These are phyloP conservation scores for Fusarium sp. DNA, from an alignment of 2,329 filamentous ascomycete genomes.

Conservation along the genomic window DNA sequence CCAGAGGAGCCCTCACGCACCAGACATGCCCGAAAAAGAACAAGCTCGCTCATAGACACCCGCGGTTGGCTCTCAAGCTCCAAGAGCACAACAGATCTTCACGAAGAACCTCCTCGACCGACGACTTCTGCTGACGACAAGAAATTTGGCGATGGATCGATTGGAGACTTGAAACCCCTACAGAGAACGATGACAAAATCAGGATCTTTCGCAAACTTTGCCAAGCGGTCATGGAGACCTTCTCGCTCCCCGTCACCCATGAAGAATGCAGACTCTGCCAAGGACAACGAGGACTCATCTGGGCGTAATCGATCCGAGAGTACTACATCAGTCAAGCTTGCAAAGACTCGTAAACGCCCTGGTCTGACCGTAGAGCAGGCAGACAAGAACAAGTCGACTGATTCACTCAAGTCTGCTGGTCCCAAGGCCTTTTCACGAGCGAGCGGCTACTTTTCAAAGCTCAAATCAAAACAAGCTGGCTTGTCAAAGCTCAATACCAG, in stretches of 20 bases:
- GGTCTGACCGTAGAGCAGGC: slow-evolving; percentile 44
- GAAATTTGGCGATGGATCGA: slow-evolving; percentile 30
- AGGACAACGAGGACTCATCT: slow-evolving; percentile 34
- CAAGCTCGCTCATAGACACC: slow-evolving; percentile 59
- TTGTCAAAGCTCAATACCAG: slow-evolving; percentile 53
- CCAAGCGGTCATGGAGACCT: slow-evolving; percentile 63
- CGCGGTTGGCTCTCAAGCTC: slow-evolving; percentile 64
- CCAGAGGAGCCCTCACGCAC: slow-evolving; percentile 29
- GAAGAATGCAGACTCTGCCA: slow-evolving; percentile 41
- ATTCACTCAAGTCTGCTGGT: slow-evolving; percentile 51
- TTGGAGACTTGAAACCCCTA: slow-evolving; percentile 42
- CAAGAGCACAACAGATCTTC: slow-evolving; percentile 50
- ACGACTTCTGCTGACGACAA: slow-evolving; percentile 43
- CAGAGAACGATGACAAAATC: slow-evolving; percentile 54
- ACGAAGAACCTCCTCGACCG: slow-evolving; percentile 40
- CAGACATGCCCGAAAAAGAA: slow-evolving; percentile 49
- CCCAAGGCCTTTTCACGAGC: slow-evolving; percentile 56
- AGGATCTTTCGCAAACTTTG: slow-evolving; percentile 61
- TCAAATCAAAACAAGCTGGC: slow-evolving; percentile 56
- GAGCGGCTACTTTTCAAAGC: slow-evolving; percentile 61
- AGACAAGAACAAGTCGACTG: slow-evolving; percentile 42
- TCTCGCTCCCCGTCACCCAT: slow-evolving; percentile 62
- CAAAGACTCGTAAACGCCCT: slow-evolving; percentile 44
- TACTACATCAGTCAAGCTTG: slow-evolving; percentile 39
- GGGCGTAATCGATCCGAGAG: slow-evolving; percentile 42